Conservation (phyloP, 345 rosid species). For the Garcia nutans region DNA sequence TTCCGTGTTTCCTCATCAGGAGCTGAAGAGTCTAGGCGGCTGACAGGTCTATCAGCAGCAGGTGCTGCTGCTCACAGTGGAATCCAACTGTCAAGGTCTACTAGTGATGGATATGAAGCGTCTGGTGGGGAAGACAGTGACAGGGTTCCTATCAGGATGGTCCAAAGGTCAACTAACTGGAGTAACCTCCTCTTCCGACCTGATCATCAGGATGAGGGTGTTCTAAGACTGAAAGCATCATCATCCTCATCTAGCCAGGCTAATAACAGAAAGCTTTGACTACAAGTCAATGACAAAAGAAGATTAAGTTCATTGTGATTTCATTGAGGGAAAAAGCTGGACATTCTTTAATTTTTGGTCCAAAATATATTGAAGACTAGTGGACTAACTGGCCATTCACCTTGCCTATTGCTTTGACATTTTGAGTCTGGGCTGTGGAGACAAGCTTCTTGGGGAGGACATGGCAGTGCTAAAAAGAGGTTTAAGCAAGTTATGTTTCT, state of each 20-base stretch:
- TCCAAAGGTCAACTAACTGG: conserved; percentile 67
- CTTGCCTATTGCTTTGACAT: conserved; percentile 15
- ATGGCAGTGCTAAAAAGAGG: conserved; percentile 18
- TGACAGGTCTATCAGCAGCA: conserved; percentile 50
- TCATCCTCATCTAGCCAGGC: conserved; percentile 42
- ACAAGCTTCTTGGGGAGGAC: conserved; percentile 15
- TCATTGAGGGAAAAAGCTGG: conserved; percentile 11
- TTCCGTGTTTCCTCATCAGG: conserved; percentile 77
- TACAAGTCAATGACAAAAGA: background rate
- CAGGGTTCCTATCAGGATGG: conserved; percentile 71
- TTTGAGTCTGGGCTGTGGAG: conserved; percentile 13
- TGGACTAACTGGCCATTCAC: conserved; percentile 18
- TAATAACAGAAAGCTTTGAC: conserved; percentile 45
- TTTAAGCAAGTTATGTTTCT: background rate
- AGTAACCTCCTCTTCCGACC: conserved; percentile 43
- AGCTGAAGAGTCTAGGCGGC: conserved; percentile 67
- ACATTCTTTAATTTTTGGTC: conserved; percentile 52
- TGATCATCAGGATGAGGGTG: conserved; percentile 51
- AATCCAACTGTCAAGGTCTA: conserved; percentile 81
- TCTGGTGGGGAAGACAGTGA: conserved; percentile 99
- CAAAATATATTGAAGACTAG: conserved; percentile 12
- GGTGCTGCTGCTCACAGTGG: conserved; percentile 50
- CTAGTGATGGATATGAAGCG: conserved; percentile 94
- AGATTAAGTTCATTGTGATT: conserved; percentile 21
- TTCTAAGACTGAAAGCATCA: conserved; percentile 45